Percentiles rank a stretch among this genome's conserved stretches.
phyloP scores from a whole-genome alignment of 108 stramenopile species.

The Skeletonema tropicum region DNA sequence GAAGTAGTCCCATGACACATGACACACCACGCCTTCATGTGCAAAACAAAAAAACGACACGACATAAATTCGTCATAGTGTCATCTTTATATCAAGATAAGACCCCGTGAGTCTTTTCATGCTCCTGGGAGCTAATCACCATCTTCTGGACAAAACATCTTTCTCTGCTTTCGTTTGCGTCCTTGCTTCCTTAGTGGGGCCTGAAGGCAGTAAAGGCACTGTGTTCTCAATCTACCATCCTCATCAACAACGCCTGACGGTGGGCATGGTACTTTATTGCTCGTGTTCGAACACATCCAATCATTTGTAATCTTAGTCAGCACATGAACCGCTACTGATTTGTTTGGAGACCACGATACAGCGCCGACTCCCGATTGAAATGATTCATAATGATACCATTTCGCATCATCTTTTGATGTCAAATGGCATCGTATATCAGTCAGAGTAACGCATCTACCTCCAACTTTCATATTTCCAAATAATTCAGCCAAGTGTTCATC shows the following conservation, averaged over 20 bases:
- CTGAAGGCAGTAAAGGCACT: neutral
- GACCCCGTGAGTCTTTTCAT: neutral
- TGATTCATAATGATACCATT: conserved; percentile 18
- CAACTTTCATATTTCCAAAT: conserved; percentile 33
- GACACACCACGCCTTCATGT: no score
- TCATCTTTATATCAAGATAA: no score
- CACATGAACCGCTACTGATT: conserved; percentile 11
- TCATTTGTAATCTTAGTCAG: conserved; percentile 6
- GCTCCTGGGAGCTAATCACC: neutral
- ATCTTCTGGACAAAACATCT: neutral
- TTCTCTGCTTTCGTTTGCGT: neutral
- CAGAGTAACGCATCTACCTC: conserved; percentile 30
- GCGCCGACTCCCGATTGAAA: conserved; percentile 17
- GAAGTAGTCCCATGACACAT: no score
- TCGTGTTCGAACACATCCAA: conserved; percentile 13
- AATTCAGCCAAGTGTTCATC: conserved; percentile 18
- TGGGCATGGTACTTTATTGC: no score
- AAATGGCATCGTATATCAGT: conserved; percentile 16
- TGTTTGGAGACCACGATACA: conserved; percentile 2
- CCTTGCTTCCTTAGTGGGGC: neutral
- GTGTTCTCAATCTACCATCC: neutral
- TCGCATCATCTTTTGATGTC: conserved; percentile 3
- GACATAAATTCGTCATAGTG: no score
- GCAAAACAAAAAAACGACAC: no score
- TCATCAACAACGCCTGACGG: neutral